Evolutionary conservation across 306 rosid species (phyloP).

Genomic region (Begonia masoniana): DNA sequence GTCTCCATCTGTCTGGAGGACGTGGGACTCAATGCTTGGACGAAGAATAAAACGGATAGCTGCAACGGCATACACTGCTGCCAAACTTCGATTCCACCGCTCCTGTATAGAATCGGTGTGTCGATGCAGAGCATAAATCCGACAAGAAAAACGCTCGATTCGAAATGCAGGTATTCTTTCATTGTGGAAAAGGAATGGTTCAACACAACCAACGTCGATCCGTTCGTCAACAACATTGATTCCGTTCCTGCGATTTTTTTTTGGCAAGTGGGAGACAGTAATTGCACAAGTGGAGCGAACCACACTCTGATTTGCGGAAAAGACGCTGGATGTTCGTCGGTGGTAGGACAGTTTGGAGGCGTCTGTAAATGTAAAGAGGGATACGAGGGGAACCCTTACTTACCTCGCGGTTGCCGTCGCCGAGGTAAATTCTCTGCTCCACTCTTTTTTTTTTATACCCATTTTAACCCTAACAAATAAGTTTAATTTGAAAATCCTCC

Average conservation of each 20-base stretch:
- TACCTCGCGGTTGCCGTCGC: not conserved
- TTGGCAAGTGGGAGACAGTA: no score
- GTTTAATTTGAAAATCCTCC: no score
- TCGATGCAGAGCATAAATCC: not conserved
- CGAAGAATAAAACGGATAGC: not conserved
- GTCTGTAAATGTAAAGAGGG: not conserved
- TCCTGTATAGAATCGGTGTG: not conserved
- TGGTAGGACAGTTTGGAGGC: no score
- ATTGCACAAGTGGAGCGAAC: constrained; percentile 1
- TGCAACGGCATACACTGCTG: constrained; percentile 5
- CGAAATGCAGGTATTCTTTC: constrained; percentile 8
- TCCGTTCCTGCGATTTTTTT: constrained; percentile 8
- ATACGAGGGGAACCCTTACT: constrained; percentile 8
- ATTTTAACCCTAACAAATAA: no score
- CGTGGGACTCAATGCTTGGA: not conserved
- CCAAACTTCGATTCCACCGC: not conserved
- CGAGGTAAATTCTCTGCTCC: constrained; percentile 5
- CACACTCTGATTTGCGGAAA: no score
- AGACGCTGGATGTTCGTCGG: not conserved
- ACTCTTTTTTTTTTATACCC: no score
- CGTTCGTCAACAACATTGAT: not conserved
- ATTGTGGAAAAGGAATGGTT: constrained; percentile 5
- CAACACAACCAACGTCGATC: not conserved
- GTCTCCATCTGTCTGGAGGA: not conserved
- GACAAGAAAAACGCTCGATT: not conserved